Conservation (phyloP, 2,329 filamentous ascomycete species). For the Arachnomyces sp. region DNA sequence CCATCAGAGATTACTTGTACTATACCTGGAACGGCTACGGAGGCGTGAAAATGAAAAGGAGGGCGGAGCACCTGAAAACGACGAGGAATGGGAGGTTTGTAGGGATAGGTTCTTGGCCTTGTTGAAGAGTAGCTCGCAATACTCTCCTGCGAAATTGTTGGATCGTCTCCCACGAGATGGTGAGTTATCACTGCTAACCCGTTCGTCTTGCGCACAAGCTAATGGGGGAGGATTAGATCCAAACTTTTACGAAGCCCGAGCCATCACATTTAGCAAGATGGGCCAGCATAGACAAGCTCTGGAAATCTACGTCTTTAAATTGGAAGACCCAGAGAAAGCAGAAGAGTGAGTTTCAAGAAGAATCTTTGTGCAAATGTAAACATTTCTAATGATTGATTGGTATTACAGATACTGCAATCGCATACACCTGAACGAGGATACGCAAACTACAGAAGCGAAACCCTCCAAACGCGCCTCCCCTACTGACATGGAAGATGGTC, state of each 20-base stretch:
- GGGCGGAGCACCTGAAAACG: conserved; percentile 26
- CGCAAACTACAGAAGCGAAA: conserved; percentile 26
- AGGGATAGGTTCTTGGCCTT: conserved; percentile 66
- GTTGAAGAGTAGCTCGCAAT: conserved; percentile 67
- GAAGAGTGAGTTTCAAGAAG: conserved; percentile 70
- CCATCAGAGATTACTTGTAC: conserved; percentile 73
- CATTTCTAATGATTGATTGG: conserved; percentile 10
- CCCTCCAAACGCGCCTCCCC: conserved; percentile 32
- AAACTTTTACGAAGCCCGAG: conserved; percentile 79
- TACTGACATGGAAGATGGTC: conserved; percentile 46
- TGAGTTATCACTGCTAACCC: conserved; percentile 35
- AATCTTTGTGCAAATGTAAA: conserved; percentile 1
- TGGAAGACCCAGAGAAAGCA: conserved; percentile 78
- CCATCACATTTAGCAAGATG: conserved; percentile 89
- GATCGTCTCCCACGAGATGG: conserved; percentile 70
- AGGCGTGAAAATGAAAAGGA: conserved; percentile 27
- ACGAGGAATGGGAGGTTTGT: conserved; percentile 49
- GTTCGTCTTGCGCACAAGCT: conserved; percentile 5
- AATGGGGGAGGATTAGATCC: conserved; percentile 52
- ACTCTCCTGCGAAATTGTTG: conserved; percentile 72
- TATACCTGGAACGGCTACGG: conserved; percentile 51
- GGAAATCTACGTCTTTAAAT: conserved; percentile 95
- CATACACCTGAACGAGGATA: conserved; percentile 58
- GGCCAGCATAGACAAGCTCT: conserved; percentile 89
- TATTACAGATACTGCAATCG: conserved; percentile 72